These are phyloP conservation scores for Vaccinium vitisidaea DNA, from an alignment of 148 eudicot species.

Conservation along the genomic window DNA sequence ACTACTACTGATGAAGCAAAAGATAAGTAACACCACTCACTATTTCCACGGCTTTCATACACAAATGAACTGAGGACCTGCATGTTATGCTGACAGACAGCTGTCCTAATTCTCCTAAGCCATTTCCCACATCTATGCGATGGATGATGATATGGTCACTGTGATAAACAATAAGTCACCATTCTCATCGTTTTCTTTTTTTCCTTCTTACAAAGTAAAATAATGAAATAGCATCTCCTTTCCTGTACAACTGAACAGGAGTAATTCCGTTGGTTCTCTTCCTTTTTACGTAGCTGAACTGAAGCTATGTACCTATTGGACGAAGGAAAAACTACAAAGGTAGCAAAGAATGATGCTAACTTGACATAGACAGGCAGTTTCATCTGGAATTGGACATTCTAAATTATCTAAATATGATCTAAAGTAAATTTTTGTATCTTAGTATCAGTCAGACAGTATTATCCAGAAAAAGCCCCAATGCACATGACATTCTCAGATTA, in stretches of 20 bases:
- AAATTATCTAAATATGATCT: not conserved
- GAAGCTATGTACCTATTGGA: not conserved
- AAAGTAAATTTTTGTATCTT: not conserved
- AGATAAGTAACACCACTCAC: not conserved
- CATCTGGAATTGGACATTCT: not conserved
- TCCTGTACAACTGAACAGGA: not conserved
- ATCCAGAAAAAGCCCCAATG: not conserved
- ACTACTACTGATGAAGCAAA: conserved; percentile 5
- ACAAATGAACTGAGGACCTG: not conserved
- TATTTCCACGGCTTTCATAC: not conserved
- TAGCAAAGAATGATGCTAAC: not conserved
- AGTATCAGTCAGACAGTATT: not conserved
- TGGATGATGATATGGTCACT: not conserved
- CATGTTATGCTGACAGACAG: not conserved
- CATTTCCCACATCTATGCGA: not conserved
- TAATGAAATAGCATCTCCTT: not conserved
- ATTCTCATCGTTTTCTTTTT: not conserved
- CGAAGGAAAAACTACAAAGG: not conserved
- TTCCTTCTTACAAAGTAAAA: not conserved
- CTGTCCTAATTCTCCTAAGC: not conserved
- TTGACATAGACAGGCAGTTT: not conserved
- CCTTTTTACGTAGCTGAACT: not conserved
- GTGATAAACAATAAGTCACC: not conserved
- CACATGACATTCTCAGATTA: not conserved
- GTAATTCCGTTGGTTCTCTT: conserved; percentile 3